A percentile compares a stretch with the other conserved stretches of the same genome.
Conservation (phyloP, 2,329 filamentous ascomycete species). For the Beauveria bassiana region DNA sequence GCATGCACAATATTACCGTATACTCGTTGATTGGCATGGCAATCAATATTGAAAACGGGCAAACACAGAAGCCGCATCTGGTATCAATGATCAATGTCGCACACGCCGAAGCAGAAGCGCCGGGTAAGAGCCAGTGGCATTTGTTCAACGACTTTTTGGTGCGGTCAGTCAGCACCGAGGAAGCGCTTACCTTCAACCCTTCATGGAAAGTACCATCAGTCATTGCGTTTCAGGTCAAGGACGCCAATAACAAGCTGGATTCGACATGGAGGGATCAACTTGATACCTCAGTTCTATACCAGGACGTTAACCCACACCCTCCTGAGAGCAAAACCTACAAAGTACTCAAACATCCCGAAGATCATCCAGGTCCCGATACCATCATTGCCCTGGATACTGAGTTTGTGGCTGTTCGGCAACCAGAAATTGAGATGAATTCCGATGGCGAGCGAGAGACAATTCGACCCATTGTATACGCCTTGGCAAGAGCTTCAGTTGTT, state of each 20-base stretch:
- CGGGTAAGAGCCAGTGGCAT: slow-evolving; percentile 72
- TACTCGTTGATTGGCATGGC: slow-evolving; percentile 90
- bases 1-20: slow-evolving; percentile 72
- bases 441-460: slow-evolving; percentile 90
- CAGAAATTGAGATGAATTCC: slow-evolving; percentile 93
- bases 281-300: slow-evolving; percentile 77
- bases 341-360: slow-evolving; percentile 47
- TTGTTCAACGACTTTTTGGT: slow-evolving; percentile 97
- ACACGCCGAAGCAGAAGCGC: slow-evolving; percentile 53
- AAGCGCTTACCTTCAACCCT: slow-evolving; percentile 83
- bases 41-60: slow-evolving; percentile 78
- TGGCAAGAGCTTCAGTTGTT: slow-evolving; percentile 88
- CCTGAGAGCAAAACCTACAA: slow-evolving; percentile 46
- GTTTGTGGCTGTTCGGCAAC: slow-evolving; percentile 86
- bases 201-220: slow-evolving; percentile 91
- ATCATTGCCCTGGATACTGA: slow-evolving; percentile 91
- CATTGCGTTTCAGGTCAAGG: slow-evolving; percentile 76
- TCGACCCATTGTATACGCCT: slow-evolving; percentile 78
- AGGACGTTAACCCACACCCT: slow-evolving; percentile 47
- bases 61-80: slow-evolving; percentile 81
- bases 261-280: slow-evolving; percentile 77
- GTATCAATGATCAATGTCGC: slow-evolving; percentile 83
- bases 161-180: slow-evolving; percentile 66
- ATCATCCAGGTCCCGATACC: slow-evolving; percentile 62
- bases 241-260: slow-evolving; percentile 74